Evolutionary conservation across 163 green algal species (phyloP).

Genomic region (Trebouxia gelatinosa): DNA sequence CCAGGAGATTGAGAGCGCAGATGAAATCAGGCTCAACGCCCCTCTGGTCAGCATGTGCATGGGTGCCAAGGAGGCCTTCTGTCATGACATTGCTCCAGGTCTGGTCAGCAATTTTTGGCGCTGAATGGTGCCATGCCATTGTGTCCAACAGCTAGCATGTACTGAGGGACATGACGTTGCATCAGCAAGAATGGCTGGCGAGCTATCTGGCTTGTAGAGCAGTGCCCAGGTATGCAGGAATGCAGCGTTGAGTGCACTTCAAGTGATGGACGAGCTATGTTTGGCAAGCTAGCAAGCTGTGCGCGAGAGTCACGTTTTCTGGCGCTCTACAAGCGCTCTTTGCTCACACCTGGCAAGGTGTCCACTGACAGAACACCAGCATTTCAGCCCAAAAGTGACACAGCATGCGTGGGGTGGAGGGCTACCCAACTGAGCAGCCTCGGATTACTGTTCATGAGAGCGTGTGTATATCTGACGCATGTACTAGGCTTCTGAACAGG

Average conservation of each 20-base stretch:
- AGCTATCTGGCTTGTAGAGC: too few relatives aligned
- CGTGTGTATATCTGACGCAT: too few relatives aligned
- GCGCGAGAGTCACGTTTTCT: neutral
- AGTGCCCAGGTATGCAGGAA: neutral
- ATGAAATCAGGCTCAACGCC: conserved; percentile 60
- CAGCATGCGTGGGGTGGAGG: too few relatives aligned
- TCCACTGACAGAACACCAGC: neutral
- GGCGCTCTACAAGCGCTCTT: neutral
- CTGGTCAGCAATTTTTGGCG: neutral
- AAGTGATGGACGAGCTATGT: too few relatives aligned
- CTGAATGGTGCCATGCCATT: neutral
- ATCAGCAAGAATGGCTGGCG: neutral
- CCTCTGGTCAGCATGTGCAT: conserved; percentile 51
- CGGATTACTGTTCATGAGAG: too few relatives aligned
- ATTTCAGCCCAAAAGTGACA: too few relatives aligned
- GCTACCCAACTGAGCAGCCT: too few relatives aligned
- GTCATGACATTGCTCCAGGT: conserved; percentile 35
- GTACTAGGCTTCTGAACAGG: neutral
- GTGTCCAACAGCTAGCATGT: neutral
- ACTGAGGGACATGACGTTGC: too few relatives aligned
- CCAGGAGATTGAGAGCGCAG: conserved; percentile 68
- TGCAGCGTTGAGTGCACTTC: too few relatives aligned
- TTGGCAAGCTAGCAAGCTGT: too few relatives aligned
- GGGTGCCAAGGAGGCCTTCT: conserved; percentile 52
- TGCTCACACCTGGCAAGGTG: neutral